A percentile compares a stretch with the other conserved stretches of the same genome.
phyloP scores from a whole-genome alignment of 2,329 filamentous ascomycete genomes.

The Diaporthe caulivora region DNA sequence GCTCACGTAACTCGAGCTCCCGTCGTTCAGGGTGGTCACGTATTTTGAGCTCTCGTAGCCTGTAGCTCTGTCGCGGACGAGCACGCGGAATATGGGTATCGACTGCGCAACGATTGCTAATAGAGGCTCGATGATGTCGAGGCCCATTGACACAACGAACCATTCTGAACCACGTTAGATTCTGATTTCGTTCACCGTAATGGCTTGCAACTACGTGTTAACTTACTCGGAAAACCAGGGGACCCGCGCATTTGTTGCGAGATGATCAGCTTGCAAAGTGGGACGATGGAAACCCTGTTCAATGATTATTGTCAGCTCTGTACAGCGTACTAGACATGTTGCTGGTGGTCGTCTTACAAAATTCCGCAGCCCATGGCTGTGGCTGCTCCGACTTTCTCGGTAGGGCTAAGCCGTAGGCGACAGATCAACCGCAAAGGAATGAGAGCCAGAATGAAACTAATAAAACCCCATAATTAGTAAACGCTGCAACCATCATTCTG shows the following conservation, averaged over 20 bases:
- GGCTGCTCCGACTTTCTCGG: constrained; percentile 15
- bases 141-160: constrained; percentile 21
- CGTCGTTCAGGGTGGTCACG: neutral
- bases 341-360: neutral
- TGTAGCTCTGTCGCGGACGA: constrained; percentile 3
- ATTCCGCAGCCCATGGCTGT: constrained; percentile 9
- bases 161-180: neutral
- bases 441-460: constrained; percentile 1
- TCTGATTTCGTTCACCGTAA: neutral
- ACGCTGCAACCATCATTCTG: neutral
- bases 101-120: constrained; percentile 28
- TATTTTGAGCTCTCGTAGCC: constrained; percentile 12
- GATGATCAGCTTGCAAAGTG: constrained; percentile 13
- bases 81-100: constrained; percentile 28
- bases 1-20: neutral
- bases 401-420: neutral
- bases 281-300: constrained; percentile 10
- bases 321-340: neutral
- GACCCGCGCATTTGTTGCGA: neutral
- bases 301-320: neutral
- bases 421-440: constrained; percentile 5
- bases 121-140: constrained; percentile 21
- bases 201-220: neutral
- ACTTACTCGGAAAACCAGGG: neutral
- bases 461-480: neutral